Base-by-base conservation (phyloP, 225 moss, liverwort and hornwort species). In the Lunularia cruciata region DNA sequence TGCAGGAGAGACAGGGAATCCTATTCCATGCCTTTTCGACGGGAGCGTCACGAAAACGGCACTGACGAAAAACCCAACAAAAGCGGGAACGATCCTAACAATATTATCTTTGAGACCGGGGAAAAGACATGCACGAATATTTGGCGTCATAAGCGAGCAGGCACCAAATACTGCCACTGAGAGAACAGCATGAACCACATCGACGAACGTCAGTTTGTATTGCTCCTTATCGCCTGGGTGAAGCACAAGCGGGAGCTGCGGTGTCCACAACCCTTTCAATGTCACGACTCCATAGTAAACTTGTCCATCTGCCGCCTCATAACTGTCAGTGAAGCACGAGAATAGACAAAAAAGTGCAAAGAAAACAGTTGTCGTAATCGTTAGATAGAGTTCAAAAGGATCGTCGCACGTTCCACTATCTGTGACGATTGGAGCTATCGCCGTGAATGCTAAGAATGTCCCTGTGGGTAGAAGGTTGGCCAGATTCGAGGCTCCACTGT, bases 381-480 rank as follows among this genome's bases (percentile, higher is more conserved):
- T 75, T 22, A 65, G 51, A 39, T 42, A 28, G 0, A 57, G 11
- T 25, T 80, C 75, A 8, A 74, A 77, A 26, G 60, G 0, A 56
- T 72, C 70, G 40, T 70, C 76, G 75, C 84, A 84, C 27, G 54
- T 52, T 16, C 84, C 80, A 8, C 74, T 45, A 54, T 74, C 73
- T 0, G 77, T 80, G 4, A 84, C 40, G 45, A 84, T 42, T 16
- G 84, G 80, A n/a, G 80, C 67, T 7, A 79, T 70, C n/a, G 79
- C 77, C 0, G 76, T 72, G 35, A 79, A 80, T 36, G 67, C 67
- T 68, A 80, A 68, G 61, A 80, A 84, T 18, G 80, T 77, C 19
- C 84, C 84, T 0, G 84, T 80, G 12, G 84, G 84, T 19, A 81
- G 72, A 20, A 84, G 80, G 54, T 84, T 80, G 55, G 80, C 77